Base-by-base conservation (phyloP, 1,284 basidiomycete genomes). In the Rhodotorula sp. region DNA sequence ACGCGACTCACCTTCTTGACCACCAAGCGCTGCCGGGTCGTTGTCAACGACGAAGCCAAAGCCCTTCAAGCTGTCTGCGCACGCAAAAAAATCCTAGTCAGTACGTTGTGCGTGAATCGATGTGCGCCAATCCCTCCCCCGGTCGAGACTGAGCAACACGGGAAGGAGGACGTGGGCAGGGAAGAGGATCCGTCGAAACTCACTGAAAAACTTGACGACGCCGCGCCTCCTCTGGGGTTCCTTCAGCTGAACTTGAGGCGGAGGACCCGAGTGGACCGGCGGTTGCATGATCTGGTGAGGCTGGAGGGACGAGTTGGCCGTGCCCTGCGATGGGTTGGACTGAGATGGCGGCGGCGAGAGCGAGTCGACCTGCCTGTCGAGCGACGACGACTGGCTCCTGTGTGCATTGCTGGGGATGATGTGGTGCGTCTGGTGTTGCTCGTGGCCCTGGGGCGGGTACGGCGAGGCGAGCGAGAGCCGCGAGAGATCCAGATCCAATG, bases 21-120 rank as follows among this genome's bases (percentile, higher is more conserved):
- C 76, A 13, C 76, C 76, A 28, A 77, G 68, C 28, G 75, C 76
- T 8, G 67, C 74, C 6, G 76, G 69, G 31, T 73, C 64, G 31
- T 75, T 72, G 63, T 77, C 76, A 37, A 76, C 75, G 50, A 77
- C 72, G 34, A 77, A 77, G 22, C 76, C 76, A 53, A 76, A 77
- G 11, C 76, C 76, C 69, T 77, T 74, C 50, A 70, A 55, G n/a
- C 63, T 62, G 69, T 73, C 69, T 73, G 55, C 34, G 46, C n/a
- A n/a, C 2, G 20, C 18, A 1, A 10, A 8, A 22, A 24, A 31
- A 13, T 44, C 10, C 40, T 13, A 13, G 15, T 44, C 16, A 44
- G 40, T 13, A 11, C 16, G 24, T 26, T 51, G 50, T 26, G 11
- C 50, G 50, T 51, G 50, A 51, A 26, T 28, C 4, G 50, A 16